Evolutionary conservation across 1,284 basidiomycete species (phyloP), one percentile per base, ranked within the genome.

Genomic region (Meira miltonrushii): DNA sequence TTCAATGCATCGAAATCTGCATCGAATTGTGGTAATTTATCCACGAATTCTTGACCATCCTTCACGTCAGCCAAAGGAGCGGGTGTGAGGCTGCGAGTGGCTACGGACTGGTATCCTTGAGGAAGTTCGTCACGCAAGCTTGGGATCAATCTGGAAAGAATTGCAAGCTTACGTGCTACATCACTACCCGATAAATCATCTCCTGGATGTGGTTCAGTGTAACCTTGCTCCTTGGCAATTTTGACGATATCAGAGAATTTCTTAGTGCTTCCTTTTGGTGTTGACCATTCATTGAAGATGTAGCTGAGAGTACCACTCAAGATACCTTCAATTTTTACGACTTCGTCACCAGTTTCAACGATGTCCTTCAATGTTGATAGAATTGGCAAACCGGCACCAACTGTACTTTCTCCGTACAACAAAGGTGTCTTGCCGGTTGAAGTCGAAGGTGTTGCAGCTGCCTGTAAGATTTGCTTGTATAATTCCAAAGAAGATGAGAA

Each of bases 131-230:
- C 44, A 6, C 66, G 61, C 5, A 75, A 65, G 15, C 62, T 63
- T 0, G 75, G 75, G 6, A 78, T 62, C 4, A 76, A 57, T 4
- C 94, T 87, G 0, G 91, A 88, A 54, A 99, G 85, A 78, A 98
- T 98, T 52, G 91, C 90, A 54, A 99, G 85, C 79, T 99, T 99
- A 54, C 94, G 87, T 1, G 93, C 93, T 33, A 99, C 95, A 79
- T 98, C 94, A 41, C 89, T 89, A 4, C 95, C 95, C 59, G 90
- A 92, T 28, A 98, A 85, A 78, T 98, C 95, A 74, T 97, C 94
- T 53, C 87, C 90, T 0, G 94, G 94, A 79, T 98, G 90, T 2
- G 95, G 95, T 82, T 98, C 94, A 2, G 94, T 98, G 81, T 94
- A 98, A 0, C 94, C 95, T 70, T 90, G 89, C 71, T 90, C 88